Conservation (phyloP, 2,329 filamentous ascomycete genomes). For the Aspergillus brunneoviolaceus region DNA sequence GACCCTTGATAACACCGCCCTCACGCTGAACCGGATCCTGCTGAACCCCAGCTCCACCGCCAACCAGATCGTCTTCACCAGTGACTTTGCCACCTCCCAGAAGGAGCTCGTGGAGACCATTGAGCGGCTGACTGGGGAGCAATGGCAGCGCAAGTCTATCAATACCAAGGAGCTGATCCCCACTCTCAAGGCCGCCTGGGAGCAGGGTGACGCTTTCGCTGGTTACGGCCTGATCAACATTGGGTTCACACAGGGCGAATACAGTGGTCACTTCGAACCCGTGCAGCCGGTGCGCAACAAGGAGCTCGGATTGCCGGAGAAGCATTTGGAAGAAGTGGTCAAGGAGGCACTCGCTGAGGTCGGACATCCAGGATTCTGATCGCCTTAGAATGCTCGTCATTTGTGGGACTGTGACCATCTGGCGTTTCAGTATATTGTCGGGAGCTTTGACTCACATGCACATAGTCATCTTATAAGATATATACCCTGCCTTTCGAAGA, state of each 20-base stretch:
- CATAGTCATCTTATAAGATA: no score
- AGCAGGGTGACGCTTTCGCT: slow-evolving; percentile 7
- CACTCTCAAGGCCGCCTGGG: slow-evolving; percentile 3
- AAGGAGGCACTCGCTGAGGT: slow-evolving; percentile 7
- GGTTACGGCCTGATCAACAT: slow-evolving; percentile 14
- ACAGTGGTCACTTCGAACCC: slow-evolving; percentile 10
- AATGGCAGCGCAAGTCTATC: slow-evolving; percentile 12
- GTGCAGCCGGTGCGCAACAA: slow-evolving; percentile 1
- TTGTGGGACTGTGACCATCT: no score
- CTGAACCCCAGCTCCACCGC: slow-evolving; percentile 7
- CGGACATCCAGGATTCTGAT: slow-evolving; percentile 10
- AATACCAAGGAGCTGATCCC: slow-evolving; percentile 8
- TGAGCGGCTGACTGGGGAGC: slow-evolving; percentile 11
- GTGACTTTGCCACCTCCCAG: slow-evolving; percentile 16
- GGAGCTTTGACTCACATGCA: no score
- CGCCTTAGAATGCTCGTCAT: neutral
- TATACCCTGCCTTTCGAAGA: no score
- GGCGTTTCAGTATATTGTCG: no score
- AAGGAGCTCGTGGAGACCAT: slow-evolving; percentile 13
- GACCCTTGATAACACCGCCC: slow-evolving; percentile 12
- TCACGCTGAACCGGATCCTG: slow-evolving; percentile 13
- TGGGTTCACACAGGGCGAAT: slow-evolving; percentile 11
- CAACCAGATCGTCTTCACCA: slow-evolving; percentile 16
- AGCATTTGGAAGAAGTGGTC: slow-evolving; percentile 9
- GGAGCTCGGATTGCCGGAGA: slow-evolving; percentile 11